phyloP scores from a whole-genome alignment of 2,329 filamentous ascomycete genomes.

The Penicillium hesseltinei region DNA sequence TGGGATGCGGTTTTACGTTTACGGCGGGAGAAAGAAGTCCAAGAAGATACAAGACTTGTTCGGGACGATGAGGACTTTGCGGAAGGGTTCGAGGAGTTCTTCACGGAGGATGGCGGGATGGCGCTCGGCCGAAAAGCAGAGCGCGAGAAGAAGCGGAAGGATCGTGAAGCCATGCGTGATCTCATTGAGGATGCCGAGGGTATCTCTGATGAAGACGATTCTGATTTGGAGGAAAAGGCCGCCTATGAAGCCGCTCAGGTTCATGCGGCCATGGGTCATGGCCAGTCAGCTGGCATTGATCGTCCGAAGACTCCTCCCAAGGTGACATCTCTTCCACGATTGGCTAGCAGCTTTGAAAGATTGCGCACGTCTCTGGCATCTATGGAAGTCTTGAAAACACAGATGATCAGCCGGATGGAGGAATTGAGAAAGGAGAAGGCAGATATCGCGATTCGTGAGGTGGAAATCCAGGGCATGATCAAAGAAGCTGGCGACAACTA shows the following conservation, averaged over 20 bases:
- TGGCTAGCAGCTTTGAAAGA: constrained; percentile 65
- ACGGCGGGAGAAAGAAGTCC: constrained; percentile 59
- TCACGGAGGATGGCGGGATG: constrained; percentile 79
- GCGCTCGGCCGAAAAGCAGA: constrained; percentile 77
- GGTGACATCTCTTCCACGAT: constrained; percentile 73
- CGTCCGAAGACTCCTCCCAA: constrained; percentile 63
- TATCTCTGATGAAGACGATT: constrained; percentile 62
- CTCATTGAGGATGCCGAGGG: constrained; percentile 79
- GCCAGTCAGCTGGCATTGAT: constrained; percentile 35
- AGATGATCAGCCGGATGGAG: constrained; percentile 63
- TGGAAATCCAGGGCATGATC: constrained; percentile 75
- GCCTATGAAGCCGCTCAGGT: constrained; percentile 88
- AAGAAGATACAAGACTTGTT: constrained; percentile 67
- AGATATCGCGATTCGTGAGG: constrained; percentile 67
- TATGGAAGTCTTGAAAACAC: constrained; percentile 63
- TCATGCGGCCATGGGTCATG: constrained; percentile 69
- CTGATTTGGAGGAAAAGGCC: constrained; percentile 62
- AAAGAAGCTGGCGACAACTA: constrained; percentile 77
- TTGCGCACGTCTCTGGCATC: constrained; percentile 61
- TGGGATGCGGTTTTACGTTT: constrained; percentile 42
- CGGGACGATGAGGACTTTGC: constrained; percentile 87
- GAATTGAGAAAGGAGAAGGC: constrained; percentile 66
- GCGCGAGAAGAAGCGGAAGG: constrained; percentile 62
- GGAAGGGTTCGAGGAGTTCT: constrained; percentile 91
- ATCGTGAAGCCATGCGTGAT: constrained; percentile 75